A percentile compares a stretch with the other conserved stretches of the same genome.
Evolutionary conservation across 352 stramenopile species (phyloP).

Genomic region (Phytophthora quininea): DNA sequence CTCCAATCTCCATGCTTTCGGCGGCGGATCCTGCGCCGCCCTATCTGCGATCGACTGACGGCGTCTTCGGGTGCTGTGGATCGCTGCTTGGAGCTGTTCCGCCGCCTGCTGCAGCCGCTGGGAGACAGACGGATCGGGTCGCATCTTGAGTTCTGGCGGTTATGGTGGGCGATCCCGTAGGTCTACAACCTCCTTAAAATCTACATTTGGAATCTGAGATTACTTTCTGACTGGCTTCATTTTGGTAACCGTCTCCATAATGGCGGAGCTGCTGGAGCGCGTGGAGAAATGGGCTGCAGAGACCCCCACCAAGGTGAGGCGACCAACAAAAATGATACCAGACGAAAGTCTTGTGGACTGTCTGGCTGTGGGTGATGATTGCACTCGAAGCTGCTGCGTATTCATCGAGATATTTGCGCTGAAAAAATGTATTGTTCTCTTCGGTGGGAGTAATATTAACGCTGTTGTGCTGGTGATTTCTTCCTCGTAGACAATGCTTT

Average conservation of each 20-base stretch:
- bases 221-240: constrained; percentile 12
- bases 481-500: constrained; percentile 64
- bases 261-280: constrained; percentile 76
- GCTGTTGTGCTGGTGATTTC: constrained; percentile 8
- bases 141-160: constrained; percentile 9
- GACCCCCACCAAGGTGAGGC: constrained; percentile 58
- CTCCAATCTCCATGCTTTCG: constrained; percentile 20
- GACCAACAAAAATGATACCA: no score
- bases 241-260: constrained; percentile 13
- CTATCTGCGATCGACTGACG: neutral
- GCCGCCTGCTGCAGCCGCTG: constrained; percentile 49
- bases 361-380: neutral
- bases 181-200: no score
- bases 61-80: constrained; percentile 32
- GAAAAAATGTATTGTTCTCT: neutral
- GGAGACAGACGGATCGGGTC: constrained; percentile 29
- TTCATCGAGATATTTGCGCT: constrained; percentile 8
- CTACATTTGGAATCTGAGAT: neutral
- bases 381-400: neutral
- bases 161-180: no score
- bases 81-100: constrained; percentile 60
- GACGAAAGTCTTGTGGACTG: no score
- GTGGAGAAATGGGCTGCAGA: constrained; percentile 81
- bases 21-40: neutral
- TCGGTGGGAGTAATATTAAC: neutral